Evolutionary conservation across 78 protist genomes (phyloP).

Genomic region (Abeoforma whisleri): DNA sequence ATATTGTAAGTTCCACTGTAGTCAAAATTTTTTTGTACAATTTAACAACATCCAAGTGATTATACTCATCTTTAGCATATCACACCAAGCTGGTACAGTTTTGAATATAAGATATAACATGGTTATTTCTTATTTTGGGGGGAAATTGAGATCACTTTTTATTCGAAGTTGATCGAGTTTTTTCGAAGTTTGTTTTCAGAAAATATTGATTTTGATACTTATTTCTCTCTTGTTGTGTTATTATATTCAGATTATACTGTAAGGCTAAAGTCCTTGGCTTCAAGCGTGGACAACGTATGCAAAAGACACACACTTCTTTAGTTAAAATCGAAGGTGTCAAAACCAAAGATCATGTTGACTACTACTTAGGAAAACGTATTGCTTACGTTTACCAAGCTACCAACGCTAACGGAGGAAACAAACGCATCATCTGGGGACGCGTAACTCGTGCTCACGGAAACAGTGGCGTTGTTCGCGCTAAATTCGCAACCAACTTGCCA

Average conservation of each 20-base stretch:
- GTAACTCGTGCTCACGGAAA: constrained; percentile 88
- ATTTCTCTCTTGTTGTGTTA: constrained; percentile 5
- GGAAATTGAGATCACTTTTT: no score
- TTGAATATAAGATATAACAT: no score
- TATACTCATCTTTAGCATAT: no score
- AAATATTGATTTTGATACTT: constrained; percentile 12
- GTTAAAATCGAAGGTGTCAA: constrained; percentile 71
- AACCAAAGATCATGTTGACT: constrained; percentile 59
- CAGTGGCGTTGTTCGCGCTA: constrained; percentile 85
- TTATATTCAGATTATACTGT: constrained; percentile 48
- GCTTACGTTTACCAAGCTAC: constrained; percentile 63
- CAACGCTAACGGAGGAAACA: constrained; percentile 24
- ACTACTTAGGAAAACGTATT: constrained; percentile 84
- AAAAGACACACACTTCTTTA: constrained; percentile 69
- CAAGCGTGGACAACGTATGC: constrained; percentile 64
- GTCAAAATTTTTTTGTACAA: no score
- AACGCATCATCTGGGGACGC: constrained; percentile 85
- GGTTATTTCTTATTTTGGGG: no score
- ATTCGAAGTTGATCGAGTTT: no score
- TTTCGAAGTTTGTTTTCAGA: no score
- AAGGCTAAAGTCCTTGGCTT: constrained; percentile 59
- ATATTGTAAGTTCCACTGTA: no score
- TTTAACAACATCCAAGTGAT: no score
- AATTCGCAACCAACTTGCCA: constrained; percentile 83
- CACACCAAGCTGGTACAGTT: no score